phyloP scores from a whole-genome alignment of 2,329 filamentous ascomycete species.

The Allantophomopsis lycopodina region DNA sequence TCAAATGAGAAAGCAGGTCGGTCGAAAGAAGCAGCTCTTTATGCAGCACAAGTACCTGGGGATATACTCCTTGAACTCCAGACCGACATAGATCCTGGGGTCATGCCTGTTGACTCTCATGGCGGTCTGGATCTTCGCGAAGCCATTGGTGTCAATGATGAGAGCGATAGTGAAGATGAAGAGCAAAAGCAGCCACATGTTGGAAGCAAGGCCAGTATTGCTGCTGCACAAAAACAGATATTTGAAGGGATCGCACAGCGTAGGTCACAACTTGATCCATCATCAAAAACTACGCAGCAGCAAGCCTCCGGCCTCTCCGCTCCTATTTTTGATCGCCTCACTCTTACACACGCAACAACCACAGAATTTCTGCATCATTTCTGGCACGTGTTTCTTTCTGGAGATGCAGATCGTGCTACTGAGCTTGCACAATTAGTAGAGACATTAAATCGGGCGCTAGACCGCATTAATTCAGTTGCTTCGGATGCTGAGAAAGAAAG shows the following conservation, averaged over 20 bases:
- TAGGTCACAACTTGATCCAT: slow-evolving; percentile 41
- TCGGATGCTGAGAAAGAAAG: slow-evolving; percentile 67
- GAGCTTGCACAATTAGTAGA: slow-evolving; percentile 76
- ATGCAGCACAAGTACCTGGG: slow-evolving; percentile 55
- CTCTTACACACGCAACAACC: slow-evolving; percentile 78
- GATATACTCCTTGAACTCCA: slow-evolving; percentile 54
- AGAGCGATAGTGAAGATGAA: slow-evolving; percentile 52
- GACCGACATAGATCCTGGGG: slow-evolving; percentile 37
- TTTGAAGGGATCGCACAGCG: slow-evolving; percentile 49
- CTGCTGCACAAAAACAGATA: slow-evolving; percentile 50
- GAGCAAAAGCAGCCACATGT: slow-evolving; percentile 39
- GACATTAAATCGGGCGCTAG: slow-evolving; percentile 62
- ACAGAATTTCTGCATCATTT: slow-evolving; percentile 97
- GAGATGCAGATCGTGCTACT: slow-evolving; percentile 64
- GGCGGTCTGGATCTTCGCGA: slow-evolving; percentile 45
- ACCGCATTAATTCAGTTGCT: slow-evolving; percentile 70
- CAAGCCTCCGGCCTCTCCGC: slow-evolving; percentile 27
- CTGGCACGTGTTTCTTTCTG: slow-evolving; percentile 84
- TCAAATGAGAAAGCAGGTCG: slow-evolving; percentile 34
- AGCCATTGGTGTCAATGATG: slow-evolving; percentile 55
- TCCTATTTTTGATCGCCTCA: slow-evolving; percentile 44
- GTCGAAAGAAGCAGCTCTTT: slow-evolving; percentile 27
- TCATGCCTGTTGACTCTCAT: slow-evolving; percentile 30
- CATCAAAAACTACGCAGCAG: slow-evolving; percentile 7
- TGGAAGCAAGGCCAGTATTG: slow-evolving; percentile 55